Percentiles rank a stretch among this genome's conserved stretches.
phyloP scores from a whole-genome alignment of 116 monocot genomes.

The Posidonia oceanica region DNA sequence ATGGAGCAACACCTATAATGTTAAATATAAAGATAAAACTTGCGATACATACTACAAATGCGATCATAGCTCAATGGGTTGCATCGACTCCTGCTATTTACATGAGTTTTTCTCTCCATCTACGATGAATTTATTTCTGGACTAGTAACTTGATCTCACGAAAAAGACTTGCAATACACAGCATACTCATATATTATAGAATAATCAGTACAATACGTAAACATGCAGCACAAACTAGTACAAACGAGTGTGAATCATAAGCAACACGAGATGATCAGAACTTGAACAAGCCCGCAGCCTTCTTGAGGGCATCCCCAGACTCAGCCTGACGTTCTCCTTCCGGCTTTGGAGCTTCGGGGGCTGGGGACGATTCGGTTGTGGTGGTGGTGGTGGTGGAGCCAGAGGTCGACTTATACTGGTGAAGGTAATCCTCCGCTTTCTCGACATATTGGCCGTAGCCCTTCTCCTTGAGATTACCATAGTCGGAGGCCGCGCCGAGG shows the following conservation, averaged over 20 bases:
- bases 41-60: no score
- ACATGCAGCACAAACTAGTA: no score
- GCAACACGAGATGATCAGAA: not conserved
- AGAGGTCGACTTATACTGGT: slow-evolving; percentile 11
- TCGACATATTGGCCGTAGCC: slow-evolving; percentile 35
- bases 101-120: no score
- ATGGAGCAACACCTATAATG: no score
- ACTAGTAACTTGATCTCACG: no score
- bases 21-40: no score
- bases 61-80: no score
- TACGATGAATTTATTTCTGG: no score
- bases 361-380: not conserved
- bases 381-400: not conserved
- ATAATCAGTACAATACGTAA: no score
- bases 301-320: slow-evolving; percentile 22
- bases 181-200: no score
- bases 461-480: slow-evolving; percentile 43
- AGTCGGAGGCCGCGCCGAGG: slow-evolving; percentile 38
- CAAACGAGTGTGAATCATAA: not conserved
- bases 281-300: slow-evolving; percentile 61
- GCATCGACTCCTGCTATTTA: no score
- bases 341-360: not conserved
- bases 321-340: not conserved
- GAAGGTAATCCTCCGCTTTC: slow-evolving; percentile 57
- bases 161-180: no score